Conservation (phyloP, 2,329 filamentous ascomycete genomes). For the Phaeosphaeriaceae sp. region DNA sequence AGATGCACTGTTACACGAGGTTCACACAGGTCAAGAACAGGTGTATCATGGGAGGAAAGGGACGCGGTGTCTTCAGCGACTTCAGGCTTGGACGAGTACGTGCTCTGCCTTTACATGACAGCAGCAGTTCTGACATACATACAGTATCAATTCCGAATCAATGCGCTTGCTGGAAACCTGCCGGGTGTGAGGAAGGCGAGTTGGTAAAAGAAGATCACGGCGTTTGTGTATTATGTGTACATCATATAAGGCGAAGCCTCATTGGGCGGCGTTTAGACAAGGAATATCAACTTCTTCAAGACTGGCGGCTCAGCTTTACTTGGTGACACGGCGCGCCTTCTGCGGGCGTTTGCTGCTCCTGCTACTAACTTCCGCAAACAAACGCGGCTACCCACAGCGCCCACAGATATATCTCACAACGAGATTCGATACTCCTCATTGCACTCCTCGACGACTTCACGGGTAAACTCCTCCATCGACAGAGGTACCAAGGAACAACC, state of each 20-base stretch:
- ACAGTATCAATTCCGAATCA: conserved; percentile 90
- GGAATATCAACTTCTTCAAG: background rate
- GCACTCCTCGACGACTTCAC: no score
- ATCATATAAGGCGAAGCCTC: conserved; percentile 25
- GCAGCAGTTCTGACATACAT: conserved; percentile 16
- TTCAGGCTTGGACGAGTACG: conserved; percentile 91
- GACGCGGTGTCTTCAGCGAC: conserved; percentile 86
- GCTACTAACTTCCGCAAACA: conserved; percentile 16
- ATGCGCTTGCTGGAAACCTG: conserved; percentile 83
- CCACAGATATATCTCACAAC: background rate
- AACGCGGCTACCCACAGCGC: conserved; percentile 8
- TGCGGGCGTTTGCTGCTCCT: conserved; percentile 11
- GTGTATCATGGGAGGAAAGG: conserved; percentile 90
- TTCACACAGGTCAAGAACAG: conserved; percentile 93
- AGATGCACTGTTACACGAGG: conserved; percentile 96
- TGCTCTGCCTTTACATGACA: background rate
- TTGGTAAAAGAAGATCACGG: conserved; percentile 68
- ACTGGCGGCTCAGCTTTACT: background rate
- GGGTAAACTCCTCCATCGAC: no score
- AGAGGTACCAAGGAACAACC: no score
- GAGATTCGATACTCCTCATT: no score
- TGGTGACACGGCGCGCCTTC: conserved; percentile 12
- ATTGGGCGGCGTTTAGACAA: conserved; percentile 40
- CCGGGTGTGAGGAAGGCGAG: conserved; percentile 96
- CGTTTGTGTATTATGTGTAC: conserved; percentile 31